Evolutionary conservation across 1,139 yeast species (phyloP).

Genomic region (Magnusiomyces magnusii): DNA sequence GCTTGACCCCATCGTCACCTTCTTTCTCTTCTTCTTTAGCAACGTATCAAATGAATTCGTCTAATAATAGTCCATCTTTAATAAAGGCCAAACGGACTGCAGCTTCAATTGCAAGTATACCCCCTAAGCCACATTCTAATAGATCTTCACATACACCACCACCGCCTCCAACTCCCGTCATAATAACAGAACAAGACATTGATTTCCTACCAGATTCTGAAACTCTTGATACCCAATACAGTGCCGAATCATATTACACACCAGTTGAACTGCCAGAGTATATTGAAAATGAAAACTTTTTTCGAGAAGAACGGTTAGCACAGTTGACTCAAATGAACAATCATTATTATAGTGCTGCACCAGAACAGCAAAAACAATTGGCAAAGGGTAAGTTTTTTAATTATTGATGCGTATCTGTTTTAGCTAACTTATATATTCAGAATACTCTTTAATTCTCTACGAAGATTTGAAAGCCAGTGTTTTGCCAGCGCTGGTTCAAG

Average conservation of each 20-base stretch:
- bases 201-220: constrained; percentile 2
- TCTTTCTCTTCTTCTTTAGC: neutral
- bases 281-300: constrained; percentile 1
- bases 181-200: constrained; percentile 3
- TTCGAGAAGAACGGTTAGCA: neutral
- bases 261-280: neutral
- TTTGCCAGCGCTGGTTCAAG: constrained; percentile 1
- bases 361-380: neutral
- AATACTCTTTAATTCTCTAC: neutral
- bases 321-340: neutral
- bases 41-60: neutral
- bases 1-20: neutral
- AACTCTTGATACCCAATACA: neutral
- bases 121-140: neutral
- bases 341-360: neutral
- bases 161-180: neutral
- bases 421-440: neutral
- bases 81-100: neutral
- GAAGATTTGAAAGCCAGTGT: constrained; percentile 3
- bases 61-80: neutral
- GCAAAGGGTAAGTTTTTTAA: neutral
- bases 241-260: neutral
- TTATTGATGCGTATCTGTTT: neutral
- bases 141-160: neutral
- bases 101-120: neutral